Conservation (phyloP, 2,329 filamentous ascomycete species). For the Nemania diffusa region DNA sequence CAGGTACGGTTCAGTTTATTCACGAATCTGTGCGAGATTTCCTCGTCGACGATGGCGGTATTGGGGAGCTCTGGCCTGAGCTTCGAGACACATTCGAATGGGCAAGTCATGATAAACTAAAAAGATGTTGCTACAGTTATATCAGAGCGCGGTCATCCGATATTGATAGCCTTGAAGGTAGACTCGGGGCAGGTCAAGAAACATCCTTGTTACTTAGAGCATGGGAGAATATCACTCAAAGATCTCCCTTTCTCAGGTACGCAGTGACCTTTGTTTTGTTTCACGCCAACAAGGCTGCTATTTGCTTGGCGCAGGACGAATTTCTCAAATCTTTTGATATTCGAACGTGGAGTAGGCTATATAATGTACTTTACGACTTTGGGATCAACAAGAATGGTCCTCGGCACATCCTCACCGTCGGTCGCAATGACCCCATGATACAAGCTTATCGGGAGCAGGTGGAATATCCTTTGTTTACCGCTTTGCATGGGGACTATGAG, state of each 20-base stretch:
- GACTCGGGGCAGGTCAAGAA: too few species aligned
- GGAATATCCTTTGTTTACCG: conserved; percentile 1
- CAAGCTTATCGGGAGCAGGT: not conserved
- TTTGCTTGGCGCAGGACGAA: not conserved
- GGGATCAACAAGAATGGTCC: not conserved
- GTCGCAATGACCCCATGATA: not conserved
- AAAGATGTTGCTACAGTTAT: conserved; percentile 15
- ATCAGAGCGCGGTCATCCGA: not conserved
- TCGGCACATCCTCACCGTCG: not conserved
- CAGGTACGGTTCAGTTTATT: conserved; percentile 61
- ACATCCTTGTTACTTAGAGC: too few species aligned
- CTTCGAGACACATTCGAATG: conserved; percentile 53
- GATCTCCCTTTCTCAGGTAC: conserved; percentile 34
- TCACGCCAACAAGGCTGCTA: conserved; percentile 27
- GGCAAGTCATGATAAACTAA: conserved; percentile 52
- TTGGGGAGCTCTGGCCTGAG: conserved; percentile 49
- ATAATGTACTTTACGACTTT: conserved; percentile 7
- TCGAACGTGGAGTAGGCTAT: not conserved
- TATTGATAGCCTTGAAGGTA: not conserved
- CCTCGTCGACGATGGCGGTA: conserved; percentile 52
- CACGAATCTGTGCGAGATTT: conserved; percentile 63
- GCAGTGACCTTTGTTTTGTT: conserved; percentile 17
- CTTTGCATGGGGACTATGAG: not conserved
- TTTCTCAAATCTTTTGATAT: conserved; percentile 18
- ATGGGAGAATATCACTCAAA: too few species aligned